These are phyloP conservation scores for Nakazawaea ishiwadae DNA, from an alignment of 805 yeast species.

Conservation along the genomic window DNA sequence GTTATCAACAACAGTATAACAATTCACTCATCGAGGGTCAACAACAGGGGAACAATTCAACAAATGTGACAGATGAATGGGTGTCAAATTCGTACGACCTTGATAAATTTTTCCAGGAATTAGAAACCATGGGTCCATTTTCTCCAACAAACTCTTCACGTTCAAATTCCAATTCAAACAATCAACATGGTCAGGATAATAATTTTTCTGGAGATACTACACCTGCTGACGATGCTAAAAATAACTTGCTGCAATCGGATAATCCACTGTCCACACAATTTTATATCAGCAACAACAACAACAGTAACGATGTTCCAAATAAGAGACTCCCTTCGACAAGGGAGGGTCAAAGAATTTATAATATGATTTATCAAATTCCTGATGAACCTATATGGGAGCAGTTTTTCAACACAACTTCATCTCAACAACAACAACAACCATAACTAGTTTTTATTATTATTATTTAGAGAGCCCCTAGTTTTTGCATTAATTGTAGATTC, in stretches of 20 bases:
- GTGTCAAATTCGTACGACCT: conserved; percentile 31
- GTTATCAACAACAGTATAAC: conserved; percentile 4
- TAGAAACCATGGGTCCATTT: conserved; percentile 28
- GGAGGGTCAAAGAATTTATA: conserved; percentile 55
- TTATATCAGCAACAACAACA: too few species aligned
- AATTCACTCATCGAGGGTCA: conserved; percentile 1
- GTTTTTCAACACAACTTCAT: conserved; percentile 31
- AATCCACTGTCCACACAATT: not conserved
- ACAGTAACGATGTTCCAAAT: too few species aligned
- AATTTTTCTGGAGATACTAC: not conserved
- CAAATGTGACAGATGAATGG: conserved; percentile 23
- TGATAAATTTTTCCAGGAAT: conserved; percentile 44
- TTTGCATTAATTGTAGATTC: conserved; percentile 5
- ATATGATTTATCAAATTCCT: conserved; percentile 58
- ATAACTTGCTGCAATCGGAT: not conserved
- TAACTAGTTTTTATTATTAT: not conserved
- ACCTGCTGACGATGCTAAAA: not conserved
- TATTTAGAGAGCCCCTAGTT: conserved; percentile 3
- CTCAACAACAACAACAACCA: conserved; percentile 17
- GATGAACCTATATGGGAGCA: conserved; percentile 69
- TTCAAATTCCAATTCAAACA: conserved; percentile 1
- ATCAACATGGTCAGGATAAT: not conserved
- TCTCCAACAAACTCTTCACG: conserved; percentile 14
- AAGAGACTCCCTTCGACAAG: conserved; percentile 16
- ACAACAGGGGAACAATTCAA: conserved; percentile 8